Conservation (phyloP, 805 yeast genomes). For the Ogataea haglerorum region DNA sequence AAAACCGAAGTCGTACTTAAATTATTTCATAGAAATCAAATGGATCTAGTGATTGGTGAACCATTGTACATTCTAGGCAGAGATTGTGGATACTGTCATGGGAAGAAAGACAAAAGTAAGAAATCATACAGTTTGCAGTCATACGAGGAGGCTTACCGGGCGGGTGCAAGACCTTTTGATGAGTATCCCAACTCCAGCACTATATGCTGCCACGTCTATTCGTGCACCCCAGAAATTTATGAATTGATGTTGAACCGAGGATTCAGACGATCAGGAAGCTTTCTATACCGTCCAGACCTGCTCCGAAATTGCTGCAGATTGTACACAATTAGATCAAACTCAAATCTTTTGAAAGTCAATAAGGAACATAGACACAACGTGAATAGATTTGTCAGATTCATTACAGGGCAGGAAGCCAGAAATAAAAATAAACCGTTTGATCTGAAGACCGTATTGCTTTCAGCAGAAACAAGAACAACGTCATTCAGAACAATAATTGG, state of each 20-base stretch:
- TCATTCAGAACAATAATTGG: slow-evolving; percentile 45
- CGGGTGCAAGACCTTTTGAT: slow-evolving; percentile 3
- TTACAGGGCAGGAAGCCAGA: slow-evolving; percentile 16
- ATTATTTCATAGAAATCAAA: neutral
- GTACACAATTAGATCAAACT: slow-evolving; percentile 69
- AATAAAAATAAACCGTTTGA: slow-evolving; percentile 14
- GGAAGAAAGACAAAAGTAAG: slow-evolving; percentile 32
- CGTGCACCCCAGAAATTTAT: slow-evolving; percentile 45
- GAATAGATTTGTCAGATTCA: slow-evolving; percentile 52
- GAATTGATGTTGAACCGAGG: slow-evolving; percentile 69
- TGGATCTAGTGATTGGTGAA: slow-evolving; percentile 19
- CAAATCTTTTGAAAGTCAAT: slow-evolving; percentile 41
- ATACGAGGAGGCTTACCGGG: slow-evolving; percentile 15
- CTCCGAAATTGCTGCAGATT: slow-evolving; percentile 73
- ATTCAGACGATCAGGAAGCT: slow-evolving; percentile 74
- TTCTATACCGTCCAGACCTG: slow-evolving; percentile 55
- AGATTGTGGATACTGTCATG: slow-evolving; percentile 74
- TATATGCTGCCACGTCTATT: slow-evolving; percentile 23
- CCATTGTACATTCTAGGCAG: slow-evolving; percentile 37
- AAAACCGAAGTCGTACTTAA: no score
- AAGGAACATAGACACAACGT: slow-evolving; percentile 68
- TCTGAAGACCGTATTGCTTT: slow-evolving; percentile 13
- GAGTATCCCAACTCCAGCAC: slow-evolving; percentile 26
- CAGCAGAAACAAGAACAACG: slow-evolving; percentile 13
- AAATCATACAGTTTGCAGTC: slow-evolving; percentile 39